Base-by-base conservation (phyloP, 2,329 filamentous ascomycete species). In the Cercospora zeina region DNA sequence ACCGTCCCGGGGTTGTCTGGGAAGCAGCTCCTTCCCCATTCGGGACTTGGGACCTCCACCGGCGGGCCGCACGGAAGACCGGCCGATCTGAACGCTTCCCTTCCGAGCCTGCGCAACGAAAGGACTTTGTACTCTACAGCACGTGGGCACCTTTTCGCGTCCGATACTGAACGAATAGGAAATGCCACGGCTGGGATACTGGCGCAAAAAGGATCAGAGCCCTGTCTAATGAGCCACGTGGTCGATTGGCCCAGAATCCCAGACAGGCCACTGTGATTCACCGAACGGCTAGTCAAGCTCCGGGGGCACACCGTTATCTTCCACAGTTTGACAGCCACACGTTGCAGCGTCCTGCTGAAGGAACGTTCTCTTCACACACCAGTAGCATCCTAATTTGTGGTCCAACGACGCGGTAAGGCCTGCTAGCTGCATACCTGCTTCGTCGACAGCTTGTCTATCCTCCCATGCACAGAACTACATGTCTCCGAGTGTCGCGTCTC, bases 1-100 rank as follows among this genome's bases (percentile, higher is more conserved):
- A 53, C 49, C 14, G 21, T 21, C 16, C 30, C 30, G 49, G 49
- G 49, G 49, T 53, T 53, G 49, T 14, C 49, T 16, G 19, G 49
- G 49, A 53, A 53, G 49, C 49, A 53, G 49, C 30, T 53, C 27
- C 49, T 33, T 53, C 16, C 27, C 49, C 49, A 19, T 34, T 34
- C 49, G 49, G 27, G 36, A 39, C 36, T 39, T n/a, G n/a, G n/a
- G n/a, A 19, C 49, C n/a, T 51, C 49, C 24, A 13, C 16, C 19
- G 13, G 19, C 42, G 42, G 49, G 30, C 31, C 31, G 9, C 31
- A 34, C 31, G 31, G 31, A 34, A 10, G 31, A 27, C 49, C 49
- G 33, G 49, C 16, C 49, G 49, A 53, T 53, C 49, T 14, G 31
- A 14, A 10, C 27, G 34, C 27, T 19, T 34, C 49, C 21, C 24